phyloP scores from a whole-genome alignment of 2,329 filamentous ascomycete genomes.

The Ascochyta rabiei region DNA sequence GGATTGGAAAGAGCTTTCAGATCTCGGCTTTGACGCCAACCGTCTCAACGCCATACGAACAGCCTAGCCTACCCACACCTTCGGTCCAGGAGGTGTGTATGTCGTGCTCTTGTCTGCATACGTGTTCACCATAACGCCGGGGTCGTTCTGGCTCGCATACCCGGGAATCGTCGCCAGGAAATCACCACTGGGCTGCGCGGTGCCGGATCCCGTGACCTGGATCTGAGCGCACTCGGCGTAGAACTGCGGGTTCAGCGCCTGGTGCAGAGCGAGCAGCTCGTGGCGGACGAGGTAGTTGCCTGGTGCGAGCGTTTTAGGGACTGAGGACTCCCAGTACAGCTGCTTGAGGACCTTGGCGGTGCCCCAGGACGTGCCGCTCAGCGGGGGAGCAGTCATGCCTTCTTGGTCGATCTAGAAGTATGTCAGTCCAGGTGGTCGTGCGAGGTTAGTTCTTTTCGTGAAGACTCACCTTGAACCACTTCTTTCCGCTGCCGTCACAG shows the following conservation, averaged over 20 bases:
- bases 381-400: constrained; percentile 55
- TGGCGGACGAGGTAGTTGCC: constrained; percentile 52
- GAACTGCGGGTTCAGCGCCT: constrained; percentile 57
- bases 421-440: background rate
- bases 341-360: constrained; percentile 56
- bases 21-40: no score
- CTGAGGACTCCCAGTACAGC: constrained; percentile 60
- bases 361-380: constrained; percentile 58
- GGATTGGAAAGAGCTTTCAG: no score
- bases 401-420: constrained; percentile 53
- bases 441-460: background rate
- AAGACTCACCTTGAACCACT: constrained; percentile 63
- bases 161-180: constrained; percentile 55
- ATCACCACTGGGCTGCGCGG: constrained; percentile 49
- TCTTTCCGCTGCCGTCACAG: constrained; percentile 59
- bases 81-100: constrained; percentile 7
- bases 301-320: constrained; percentile 51
- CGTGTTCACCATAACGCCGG: constrained; percentile 58
- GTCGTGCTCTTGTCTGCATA: constrained; percentile 6
- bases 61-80: constrained; percentile 8
- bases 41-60: no score
- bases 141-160: constrained; percentile 52
- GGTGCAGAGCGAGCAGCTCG: constrained; percentile 62
- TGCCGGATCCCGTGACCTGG: constrained; percentile 59
- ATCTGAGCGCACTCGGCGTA: constrained; percentile 65